A percentile compares a stretch with the other conserved stretches of the same genome.
Conservation (phyloP, 1,284 basidiomycete genomes). For the Heterobasidion irregulare region DNA sequence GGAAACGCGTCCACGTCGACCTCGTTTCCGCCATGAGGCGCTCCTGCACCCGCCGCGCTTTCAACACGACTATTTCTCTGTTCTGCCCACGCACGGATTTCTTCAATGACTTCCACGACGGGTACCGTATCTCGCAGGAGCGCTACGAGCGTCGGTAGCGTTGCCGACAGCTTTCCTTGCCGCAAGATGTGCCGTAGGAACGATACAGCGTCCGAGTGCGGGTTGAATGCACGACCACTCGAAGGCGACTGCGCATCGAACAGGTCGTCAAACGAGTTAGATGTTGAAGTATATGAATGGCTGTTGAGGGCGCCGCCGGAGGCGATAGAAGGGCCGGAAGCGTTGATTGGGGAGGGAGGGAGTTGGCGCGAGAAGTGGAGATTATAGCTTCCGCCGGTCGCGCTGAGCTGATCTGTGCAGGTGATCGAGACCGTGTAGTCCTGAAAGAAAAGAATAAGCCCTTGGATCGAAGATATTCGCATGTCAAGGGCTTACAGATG, state of each 20-base stretch:
- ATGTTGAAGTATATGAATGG: too few relatives aligned
- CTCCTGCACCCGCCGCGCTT: conserved; percentile 53
- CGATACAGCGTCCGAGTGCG: conserved; percentile 66
- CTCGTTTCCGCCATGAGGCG: conserved; percentile 72
- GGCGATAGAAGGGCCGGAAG: background rate
- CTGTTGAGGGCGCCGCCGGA: background rate
- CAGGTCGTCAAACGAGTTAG: background rate
- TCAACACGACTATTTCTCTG: conserved; percentile 8
- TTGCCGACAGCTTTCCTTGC: conserved; percentile 52
- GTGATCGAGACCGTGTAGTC: conserved; percentile 69
- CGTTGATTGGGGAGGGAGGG: conserved; percentile 8
- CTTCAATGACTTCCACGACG: conserved; percentile 61
- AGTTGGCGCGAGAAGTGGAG: conserved; percentile 58
- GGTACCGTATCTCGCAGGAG: conserved; percentile 68
- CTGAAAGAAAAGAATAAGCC: conserved; percentile 21
- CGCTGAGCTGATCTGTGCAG: conserved; percentile 62
- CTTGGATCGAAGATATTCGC: background rate
- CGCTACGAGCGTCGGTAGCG: conserved; percentile 54
- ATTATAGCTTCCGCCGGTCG: conserved; percentile 57
- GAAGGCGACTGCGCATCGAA: conserved; percentile 12
- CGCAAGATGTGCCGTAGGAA: conserved; percentile 58
- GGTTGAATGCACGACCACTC: conserved; percentile 32
- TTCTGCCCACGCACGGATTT: conserved; percentile 35
- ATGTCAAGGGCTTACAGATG: conserved; percentile 30
- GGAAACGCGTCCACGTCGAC: conserved; percentile 54